These are phyloP conservation scores for Garcia nutans DNA, from an alignment of 345 rosid genomes.

Conservation along the genomic window DNA sequence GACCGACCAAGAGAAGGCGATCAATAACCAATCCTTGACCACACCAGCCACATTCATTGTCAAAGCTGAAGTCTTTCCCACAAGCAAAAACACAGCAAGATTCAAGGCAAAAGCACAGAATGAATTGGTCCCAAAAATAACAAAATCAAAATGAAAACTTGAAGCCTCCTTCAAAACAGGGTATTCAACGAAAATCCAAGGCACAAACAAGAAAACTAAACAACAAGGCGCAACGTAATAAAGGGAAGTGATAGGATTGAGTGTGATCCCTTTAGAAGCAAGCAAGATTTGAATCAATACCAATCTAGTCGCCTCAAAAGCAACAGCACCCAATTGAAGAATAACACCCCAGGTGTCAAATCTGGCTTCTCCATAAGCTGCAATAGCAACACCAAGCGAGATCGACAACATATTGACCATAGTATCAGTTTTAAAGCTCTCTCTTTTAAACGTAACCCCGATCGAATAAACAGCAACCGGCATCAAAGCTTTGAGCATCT, in stretches of 20 bases:
- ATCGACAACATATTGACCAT: constrained; percentile 93
- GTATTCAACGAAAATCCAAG: constrained; percentile 88
- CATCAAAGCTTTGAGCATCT: constrained; percentile 97
- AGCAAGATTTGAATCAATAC: constrained; percentile 92
- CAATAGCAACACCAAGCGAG: constrained; percentile 85
- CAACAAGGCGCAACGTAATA: constrained; percentile 93
- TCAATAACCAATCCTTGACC: constrained; percentile 92
- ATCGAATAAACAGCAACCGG: constrained; percentile 96
- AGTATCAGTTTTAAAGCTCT: constrained; percentile 60
- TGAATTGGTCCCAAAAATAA: constrained; percentile 82
- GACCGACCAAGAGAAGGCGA: constrained; percentile 96
- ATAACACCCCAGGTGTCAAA: constrained; percentile 88
- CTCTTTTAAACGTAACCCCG: constrained; percentile 69
- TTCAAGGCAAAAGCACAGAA: constrained; percentile 88
- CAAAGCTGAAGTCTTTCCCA: constrained; percentile 93
- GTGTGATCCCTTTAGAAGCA: constrained; percentile 72
- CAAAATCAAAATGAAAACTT: constrained; percentile 87
- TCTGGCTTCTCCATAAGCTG: constrained; percentile 92
- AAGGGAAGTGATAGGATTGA: constrained; percentile 80
- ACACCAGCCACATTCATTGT: constrained; percentile 99
- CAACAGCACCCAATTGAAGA: constrained; percentile 87
- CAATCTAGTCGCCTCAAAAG: constrained; percentile 86
- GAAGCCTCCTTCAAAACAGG: constrained; percentile 70
- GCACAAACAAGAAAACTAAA: constrained; percentile 67
- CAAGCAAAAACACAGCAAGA: constrained; percentile 89